A percentile compares a stretch with the other conserved stretches of the same genome.
These are phyloP conservation scores for Darksidea phi DNA, from an alignment of 495 filamentous ascomycete species.

Conservation along the genomic window DNA sequence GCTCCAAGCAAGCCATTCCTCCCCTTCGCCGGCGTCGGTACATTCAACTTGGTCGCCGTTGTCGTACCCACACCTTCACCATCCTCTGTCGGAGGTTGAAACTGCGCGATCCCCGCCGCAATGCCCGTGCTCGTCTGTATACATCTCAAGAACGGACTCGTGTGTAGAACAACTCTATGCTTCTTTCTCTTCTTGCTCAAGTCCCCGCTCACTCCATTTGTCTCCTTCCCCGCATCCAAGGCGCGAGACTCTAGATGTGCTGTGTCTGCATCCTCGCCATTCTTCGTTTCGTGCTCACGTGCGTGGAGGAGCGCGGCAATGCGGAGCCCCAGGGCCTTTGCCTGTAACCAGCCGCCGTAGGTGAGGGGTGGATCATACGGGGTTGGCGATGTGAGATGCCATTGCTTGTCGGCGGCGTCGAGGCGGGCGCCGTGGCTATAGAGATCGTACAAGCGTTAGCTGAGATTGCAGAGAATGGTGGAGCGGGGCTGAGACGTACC, in stretches of 20 bases:
- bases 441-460: slow-evolving; percentile 10
- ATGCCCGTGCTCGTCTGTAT: slow-evolving; percentile 90
- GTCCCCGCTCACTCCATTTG: not conserved
- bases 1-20: not conserved
- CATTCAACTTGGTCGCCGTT: slow-evolving; percentile 23
- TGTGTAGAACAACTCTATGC: slow-evolving; percentile 83
- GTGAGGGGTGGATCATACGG: slow-evolving; percentile 96
- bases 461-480: not conserved
- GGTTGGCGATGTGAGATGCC: slow-evolving; percentile 91
- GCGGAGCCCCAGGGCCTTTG: slow-evolving; percentile 70
- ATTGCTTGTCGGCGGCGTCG: slow-evolving; percentile 88
- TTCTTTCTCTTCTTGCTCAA: slow-evolving; percentile 43
- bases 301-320: slow-evolving; percentile 70
- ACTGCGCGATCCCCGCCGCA: slow-evolving; percentile 79
- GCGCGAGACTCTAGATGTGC: not conserved
- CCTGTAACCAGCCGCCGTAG: slow-evolving; percentile 90
- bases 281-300: slow-evolving; percentile 40
- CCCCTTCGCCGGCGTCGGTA: slow-evolving; percentile 3
- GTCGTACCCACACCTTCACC: not conserved
- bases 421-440: slow-evolving; percentile 85
- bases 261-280: slow-evolving; percentile 14
- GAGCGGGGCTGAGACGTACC: slow-evolving; percentile 54
- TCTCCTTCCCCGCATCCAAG: not conserved
- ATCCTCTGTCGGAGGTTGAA: slow-evolving; percentile 36
- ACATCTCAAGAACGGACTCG: slow-evolving; percentile 88